phyloP scores from a whole-genome alignment of 257 asterid genomes.

The Rubia yunnanensis region DNA sequence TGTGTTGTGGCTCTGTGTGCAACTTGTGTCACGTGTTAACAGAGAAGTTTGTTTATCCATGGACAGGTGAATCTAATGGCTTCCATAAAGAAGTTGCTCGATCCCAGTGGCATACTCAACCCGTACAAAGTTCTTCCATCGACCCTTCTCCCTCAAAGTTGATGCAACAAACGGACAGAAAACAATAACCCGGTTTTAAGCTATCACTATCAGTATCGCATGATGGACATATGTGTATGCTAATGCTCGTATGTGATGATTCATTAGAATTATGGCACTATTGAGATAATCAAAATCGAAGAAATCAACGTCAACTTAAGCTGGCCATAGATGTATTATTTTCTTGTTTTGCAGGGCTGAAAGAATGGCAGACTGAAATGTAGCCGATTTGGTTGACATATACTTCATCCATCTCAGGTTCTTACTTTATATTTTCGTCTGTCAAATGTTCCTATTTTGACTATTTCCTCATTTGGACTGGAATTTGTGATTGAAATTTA shows the following conservation, averaged over 20 bases:
- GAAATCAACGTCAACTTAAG: neutral
- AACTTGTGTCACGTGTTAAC: neutral
- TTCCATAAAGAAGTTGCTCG: conserved; percentile 67
- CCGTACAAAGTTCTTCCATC: conserved; percentile 92
- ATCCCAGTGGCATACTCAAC: conserved; percentile 88
- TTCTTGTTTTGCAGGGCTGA: neutral
- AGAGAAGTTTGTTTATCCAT: neutral
- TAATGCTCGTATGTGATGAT: no score
- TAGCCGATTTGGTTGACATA: no score
- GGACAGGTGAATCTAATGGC: conserved; percentile 78
- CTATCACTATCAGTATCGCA: neutral
- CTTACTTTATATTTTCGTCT: no score
- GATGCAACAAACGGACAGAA: conserved; percentile 10
- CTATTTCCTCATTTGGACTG: no score
- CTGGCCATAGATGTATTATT: neutral
- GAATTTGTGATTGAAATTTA: no score
- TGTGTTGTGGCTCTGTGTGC: neutral
- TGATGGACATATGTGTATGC: no score
- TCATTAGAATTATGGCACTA: no score
- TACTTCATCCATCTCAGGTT: no score
- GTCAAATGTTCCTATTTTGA: no score
- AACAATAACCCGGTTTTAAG: neutral
- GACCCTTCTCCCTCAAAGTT: conserved; percentile 26
- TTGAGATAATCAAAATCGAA: no score
- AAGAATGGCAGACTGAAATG: neutral